These are phyloP conservation scores for Parietichytrium sp. DNA, from an alignment of 108 stramenopile species.

Conservation along the genomic window DNA sequence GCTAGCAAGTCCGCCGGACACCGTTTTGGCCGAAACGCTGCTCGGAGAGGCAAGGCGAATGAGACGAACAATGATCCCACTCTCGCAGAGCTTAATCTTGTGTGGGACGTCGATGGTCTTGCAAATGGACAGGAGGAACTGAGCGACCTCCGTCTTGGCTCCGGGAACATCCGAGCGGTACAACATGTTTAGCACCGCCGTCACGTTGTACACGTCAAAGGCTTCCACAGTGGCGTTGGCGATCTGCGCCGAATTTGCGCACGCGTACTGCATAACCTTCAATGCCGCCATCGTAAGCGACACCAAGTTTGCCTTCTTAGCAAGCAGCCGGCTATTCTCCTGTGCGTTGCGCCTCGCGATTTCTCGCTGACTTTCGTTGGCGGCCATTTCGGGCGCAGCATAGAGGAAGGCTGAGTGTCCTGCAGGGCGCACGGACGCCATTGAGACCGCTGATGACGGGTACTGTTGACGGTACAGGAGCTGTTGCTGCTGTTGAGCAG, in stretches of 20 bases:
- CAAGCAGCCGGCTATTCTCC: neutral
- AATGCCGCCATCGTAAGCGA: slow-evolving; percentile 11
- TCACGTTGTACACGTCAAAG: slow-evolving; percentile 6
- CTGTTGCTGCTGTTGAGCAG: no score
- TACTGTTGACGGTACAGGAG: no score
- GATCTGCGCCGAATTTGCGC: slow-evolving; percentile 1
- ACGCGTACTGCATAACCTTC: slow-evolving; percentile 8
- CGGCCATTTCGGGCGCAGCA: slow-evolving; percentile 17
- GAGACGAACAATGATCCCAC: slow-evolving; percentile 3
- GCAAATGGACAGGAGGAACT: neutral
- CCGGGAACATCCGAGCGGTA: slow-evolving; percentile 19
- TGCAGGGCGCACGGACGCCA: neutral
- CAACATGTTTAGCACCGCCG: slow-evolving; percentile 14
- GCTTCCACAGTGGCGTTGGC: slow-evolving; percentile 20
- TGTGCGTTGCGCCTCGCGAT: slow-evolving; percentile 19
- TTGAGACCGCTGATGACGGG: no score
- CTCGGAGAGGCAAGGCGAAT: slow-evolving; percentile 18
- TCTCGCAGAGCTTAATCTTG: slow-evolving; percentile 31
- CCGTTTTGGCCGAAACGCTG: neutral
- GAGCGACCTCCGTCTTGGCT: slow-evolving; percentile 26
- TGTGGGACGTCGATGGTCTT: slow-evolving; percentile 5
- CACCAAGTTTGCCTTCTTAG: slow-evolving; percentile 17
- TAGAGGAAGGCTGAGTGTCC: neutral
- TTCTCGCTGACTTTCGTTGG: neutral
- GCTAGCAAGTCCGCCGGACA: neutral